A percentile compares a stretch with the other conserved stretches of the same genome.
These are phyloP conservation scores for Pseudocercospora pini-densiflorae DNA, from an alignment of 2,329 filamentous ascomycete species.

Conservation along the genomic window DNA sequence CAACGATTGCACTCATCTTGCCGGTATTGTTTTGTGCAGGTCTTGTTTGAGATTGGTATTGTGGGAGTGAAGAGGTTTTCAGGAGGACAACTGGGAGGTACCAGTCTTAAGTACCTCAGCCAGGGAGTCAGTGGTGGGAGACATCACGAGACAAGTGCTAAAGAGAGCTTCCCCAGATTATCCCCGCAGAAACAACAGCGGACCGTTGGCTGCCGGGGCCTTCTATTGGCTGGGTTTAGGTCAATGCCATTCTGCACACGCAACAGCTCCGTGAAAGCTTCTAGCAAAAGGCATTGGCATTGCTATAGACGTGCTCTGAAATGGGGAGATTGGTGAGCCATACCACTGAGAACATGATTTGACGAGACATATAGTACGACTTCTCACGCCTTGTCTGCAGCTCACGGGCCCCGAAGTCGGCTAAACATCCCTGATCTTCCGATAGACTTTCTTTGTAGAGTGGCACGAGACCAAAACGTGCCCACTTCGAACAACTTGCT, in stretches of 20 bases:
- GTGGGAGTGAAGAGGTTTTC: neutral
- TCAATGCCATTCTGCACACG: neutral
- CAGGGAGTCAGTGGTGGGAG: neutral
- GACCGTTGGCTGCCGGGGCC: neutral
- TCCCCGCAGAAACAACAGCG: neutral
- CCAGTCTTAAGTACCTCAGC: constrained; percentile 3
- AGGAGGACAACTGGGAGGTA: neutral
- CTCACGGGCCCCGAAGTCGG: neutral
- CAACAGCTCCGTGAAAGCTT: neutral
- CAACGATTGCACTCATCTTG: constrained; percentile 55
- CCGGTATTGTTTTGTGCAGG: constrained; percentile 27
- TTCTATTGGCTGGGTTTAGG: neutral
- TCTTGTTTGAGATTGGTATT: constrained; percentile 13
- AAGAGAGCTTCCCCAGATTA: neutral
- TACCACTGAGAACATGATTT: neutral
- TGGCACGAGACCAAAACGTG: constrained; percentile 1
- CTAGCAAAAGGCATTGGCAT: neutral
- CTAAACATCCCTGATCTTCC: neutral
- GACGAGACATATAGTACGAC: neutral
- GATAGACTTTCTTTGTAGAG: neutral
- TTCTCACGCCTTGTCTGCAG: neutral
- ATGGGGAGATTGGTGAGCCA: neutral
- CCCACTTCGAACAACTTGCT: neutral
- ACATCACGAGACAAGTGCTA: neutral
- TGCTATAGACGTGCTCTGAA: neutral